Conservation (phyloP, 2,329 filamentous ascomycete species). For the Cercospora zeina region DNA sequence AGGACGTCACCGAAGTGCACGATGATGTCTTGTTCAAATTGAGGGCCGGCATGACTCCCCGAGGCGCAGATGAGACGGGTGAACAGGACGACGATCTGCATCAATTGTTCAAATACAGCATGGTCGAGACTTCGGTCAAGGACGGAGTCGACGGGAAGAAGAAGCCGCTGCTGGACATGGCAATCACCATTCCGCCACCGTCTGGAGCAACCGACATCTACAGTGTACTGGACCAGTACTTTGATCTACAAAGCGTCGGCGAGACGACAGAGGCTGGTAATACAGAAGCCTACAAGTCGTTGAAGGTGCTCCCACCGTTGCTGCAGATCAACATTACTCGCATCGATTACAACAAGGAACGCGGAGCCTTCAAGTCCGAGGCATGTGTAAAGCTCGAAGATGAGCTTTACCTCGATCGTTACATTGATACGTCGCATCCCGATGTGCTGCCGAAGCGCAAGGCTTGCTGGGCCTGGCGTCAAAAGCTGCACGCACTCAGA, state of each 20-base stretch:
- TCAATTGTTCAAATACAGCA: constrained; percentile 35
- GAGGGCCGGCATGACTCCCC: constrained; percentile 80
- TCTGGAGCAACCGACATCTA: constrained; percentile 68
- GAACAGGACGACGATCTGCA: constrained; percentile 68
- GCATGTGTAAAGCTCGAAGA: constrained; percentile 78
- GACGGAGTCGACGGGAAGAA: constrained; percentile 27
- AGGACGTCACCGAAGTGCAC: constrained; percentile 95
- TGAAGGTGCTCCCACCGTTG: constrained; percentile 67
- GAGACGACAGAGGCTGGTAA: constrained; percentile 55
- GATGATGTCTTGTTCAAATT: constrained; percentile 87
- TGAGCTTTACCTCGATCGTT: constrained; percentile 82
- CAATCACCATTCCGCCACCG: constrained; percentile 62
- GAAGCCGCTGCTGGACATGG: constrained; percentile 51
- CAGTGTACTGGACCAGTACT: constrained; percentile 79
- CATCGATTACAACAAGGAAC: constrained; percentile 67
- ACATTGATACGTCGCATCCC: constrained; percentile 68
- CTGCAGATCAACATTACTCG: constrained; percentile 88
- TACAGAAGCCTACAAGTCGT: constrained; percentile 66
- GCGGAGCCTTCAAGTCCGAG: constrained; percentile 66
- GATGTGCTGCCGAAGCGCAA: constrained; percentile 64
- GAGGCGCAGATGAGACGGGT: constrained; percentile 62
- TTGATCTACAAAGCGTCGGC: constrained; percentile 74
- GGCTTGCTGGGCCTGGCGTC: constrained; percentile 73
- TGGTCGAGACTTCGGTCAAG: constrained; percentile 29
- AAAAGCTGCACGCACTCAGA: constrained; percentile 51